phyloP scores from a whole-genome alignment of 805 yeast species.

The Yarrowia yakushimensis region DNA sequence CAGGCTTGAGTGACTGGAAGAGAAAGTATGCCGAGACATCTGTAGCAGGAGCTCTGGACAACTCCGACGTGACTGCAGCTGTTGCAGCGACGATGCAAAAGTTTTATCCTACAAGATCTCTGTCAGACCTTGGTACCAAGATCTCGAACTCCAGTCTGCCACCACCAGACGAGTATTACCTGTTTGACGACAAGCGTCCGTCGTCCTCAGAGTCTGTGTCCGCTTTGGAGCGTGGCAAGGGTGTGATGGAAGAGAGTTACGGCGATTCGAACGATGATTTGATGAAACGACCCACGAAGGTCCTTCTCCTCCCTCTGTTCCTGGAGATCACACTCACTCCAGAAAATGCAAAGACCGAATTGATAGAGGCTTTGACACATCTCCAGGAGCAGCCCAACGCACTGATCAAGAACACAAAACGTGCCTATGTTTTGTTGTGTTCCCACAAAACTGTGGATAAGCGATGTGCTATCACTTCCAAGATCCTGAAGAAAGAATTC shows the following conservation, averaged over 20 bases:
- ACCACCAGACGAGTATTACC: slow-evolving; percentile 42
- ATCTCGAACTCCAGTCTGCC: slow-evolving; percentile 56
- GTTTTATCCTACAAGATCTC: not conserved
- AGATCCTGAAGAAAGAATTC: slow-evolving; percentile 76
- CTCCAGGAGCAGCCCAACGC: slow-evolving; percentile 17
- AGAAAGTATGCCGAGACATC: slow-evolving; percentile 60
- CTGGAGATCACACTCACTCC: slow-evolving; percentile 58
- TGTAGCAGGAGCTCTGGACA: slow-evolving; percentile 45
- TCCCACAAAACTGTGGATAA: slow-evolving; percentile 91
- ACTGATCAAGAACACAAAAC: not conserved
- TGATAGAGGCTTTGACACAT: slow-evolving; percentile 47
- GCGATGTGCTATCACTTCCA: slow-evolving; percentile 92
- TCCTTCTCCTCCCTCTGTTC: slow-evolving; percentile 70
- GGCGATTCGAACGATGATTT: not conserved
- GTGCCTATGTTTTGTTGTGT: slow-evolving; percentile 58
- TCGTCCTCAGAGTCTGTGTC: slow-evolving; percentile 32
- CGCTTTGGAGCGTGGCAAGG: not conserved
- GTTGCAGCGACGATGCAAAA: slow-evolving; percentile 17
- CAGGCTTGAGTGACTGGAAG: slow-evolving; percentile 82
- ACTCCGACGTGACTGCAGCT: slow-evolving; percentile 28
- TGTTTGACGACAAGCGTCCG: slow-evolving; percentile 37
- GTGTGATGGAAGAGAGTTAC: not conserved
- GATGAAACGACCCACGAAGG: slow-evolving; percentile 49
- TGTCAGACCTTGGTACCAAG: slow-evolving; percentile 38
- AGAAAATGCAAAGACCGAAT: slow-evolving; percentile 42